Evolutionary conservation across 352 stramenopile genomes (phyloP).

Genomic region (Pythium coloratum): DNA sequence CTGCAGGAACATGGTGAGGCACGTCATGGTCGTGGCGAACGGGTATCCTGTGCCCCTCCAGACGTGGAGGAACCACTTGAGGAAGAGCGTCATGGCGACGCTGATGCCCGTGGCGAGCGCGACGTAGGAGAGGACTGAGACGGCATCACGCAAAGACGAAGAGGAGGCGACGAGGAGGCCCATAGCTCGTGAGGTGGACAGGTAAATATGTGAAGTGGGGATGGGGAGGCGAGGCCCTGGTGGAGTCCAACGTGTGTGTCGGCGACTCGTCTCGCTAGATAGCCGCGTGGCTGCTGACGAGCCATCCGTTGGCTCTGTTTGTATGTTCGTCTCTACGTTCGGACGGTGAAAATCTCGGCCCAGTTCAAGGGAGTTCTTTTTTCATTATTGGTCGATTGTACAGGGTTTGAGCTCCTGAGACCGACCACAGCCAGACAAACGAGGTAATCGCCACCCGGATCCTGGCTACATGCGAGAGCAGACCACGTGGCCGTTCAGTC

Average conservation of each 20-base stretch:
- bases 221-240: no score
- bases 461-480: no score
- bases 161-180: background rate
- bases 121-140: constrained; percentile 62
- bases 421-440: background rate
- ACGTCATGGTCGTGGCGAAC: constrained; percentile 76
- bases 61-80: constrained; percentile 78
- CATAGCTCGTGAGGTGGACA: background rate
- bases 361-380: constrained; percentile 1
- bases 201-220: background rate
- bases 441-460: no score
- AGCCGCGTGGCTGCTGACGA: background rate
- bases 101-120: constrained; percentile 75
- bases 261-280: no score
- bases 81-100: constrained; percentile 81
- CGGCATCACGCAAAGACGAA: constrained; percentile 37
- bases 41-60: constrained; percentile 64
- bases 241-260: no score
- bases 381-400: background rate
- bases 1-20: constrained; percentile 77
- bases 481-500: no score
- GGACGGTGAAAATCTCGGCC: background rate
- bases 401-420: background rate
- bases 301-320: background rate
- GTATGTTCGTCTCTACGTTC: background rate